A percentile compares a stretch with the other conserved stretches of the same genome.
Conservation (phyloP, 345 rosid genomes). For the Viola odorata region DNA sequence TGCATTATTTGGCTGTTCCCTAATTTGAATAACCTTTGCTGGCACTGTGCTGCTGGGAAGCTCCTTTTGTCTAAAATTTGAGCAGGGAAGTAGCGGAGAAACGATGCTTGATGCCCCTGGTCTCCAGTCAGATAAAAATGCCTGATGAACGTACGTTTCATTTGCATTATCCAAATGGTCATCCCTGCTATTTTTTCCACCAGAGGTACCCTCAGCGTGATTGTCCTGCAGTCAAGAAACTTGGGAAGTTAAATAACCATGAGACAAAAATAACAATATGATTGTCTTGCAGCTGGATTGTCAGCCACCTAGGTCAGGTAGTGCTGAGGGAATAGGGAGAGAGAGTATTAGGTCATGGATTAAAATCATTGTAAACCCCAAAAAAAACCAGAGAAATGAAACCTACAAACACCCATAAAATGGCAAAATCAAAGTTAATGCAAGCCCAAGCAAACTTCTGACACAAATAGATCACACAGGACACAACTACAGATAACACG, state of each 20-base stretch:
- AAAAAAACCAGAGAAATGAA: conserved; percentile 1
- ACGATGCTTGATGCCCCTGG: conserved; percentile 38
- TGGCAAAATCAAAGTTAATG: not conserved
- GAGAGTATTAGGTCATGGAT: too few species aligned
- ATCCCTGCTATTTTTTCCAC: conserved; percentile 50
- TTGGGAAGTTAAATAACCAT: conserved; percentile 6
- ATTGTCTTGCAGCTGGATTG: too few species aligned
- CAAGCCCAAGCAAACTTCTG: not conserved
- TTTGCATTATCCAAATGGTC: conserved; percentile 47
- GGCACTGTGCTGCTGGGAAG: conserved; percentile 19
- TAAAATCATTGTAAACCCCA: too few species aligned
- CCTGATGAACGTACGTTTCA: conserved; percentile 78
- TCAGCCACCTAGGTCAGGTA: too few species aligned
- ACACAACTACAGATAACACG: not conserved
- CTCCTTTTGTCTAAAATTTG: conserved; percentile 26
- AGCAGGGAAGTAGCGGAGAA: conserved; percentile 23
- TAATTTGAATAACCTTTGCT: conserved; percentile 17
- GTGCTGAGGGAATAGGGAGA: too few species aligned
- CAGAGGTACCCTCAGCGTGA: conserved; percentile 38
- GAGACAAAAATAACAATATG: too few species aligned
- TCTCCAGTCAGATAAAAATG: conserved; percentile 81
- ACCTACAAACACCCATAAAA: conserved; percentile 9
- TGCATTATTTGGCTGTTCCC: conserved; percentile 29
- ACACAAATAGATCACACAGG: not conserved
- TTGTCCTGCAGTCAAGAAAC: conserved; percentile 38